These are phyloP conservation scores for Magnolia changhungtana DNA, from an alignment of 164 flowering plant genomes.

Conservation along the genomic window DNA sequence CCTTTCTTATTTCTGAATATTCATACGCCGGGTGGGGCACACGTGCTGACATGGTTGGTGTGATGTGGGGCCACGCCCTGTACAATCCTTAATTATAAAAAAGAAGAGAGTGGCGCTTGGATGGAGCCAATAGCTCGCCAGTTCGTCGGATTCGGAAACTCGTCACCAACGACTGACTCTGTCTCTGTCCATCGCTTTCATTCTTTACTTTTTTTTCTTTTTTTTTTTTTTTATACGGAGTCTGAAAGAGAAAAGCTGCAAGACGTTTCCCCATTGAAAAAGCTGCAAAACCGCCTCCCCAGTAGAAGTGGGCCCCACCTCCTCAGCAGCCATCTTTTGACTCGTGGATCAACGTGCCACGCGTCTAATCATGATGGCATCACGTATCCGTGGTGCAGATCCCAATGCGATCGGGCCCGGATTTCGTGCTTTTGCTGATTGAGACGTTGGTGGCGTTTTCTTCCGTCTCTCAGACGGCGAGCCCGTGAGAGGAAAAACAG, in stretches of 20 bases:
- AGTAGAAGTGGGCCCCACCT: not conserved
- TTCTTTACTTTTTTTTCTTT: not conserved
- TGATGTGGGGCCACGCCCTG: not conserved
- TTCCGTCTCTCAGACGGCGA: too few species aligned
- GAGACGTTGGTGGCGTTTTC: not conserved
- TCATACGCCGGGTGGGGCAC: not conserved
- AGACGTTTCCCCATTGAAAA: not conserved
- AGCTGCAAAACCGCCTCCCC: not conserved
- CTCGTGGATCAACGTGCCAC: not conserved
- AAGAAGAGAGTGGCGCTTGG: not conserved
- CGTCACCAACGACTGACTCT: not conserved
- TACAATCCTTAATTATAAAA: not conserved
- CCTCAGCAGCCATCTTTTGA: not conserved
- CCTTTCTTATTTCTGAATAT: too few species aligned
- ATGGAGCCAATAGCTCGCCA: not conserved
- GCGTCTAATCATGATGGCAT: not conserved
- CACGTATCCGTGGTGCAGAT: not conserved
- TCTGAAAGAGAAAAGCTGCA: not conserved
- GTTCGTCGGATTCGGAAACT: conserved; percentile 8
- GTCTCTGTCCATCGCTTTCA: not conserved
- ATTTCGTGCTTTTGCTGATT: not conserved
- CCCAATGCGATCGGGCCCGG: not conserved
- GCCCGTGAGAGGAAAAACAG: too few species aligned
- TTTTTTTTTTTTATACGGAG: not conserved
- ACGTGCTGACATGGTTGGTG: conserved; percentile 8